Percentiles rank a stretch among this genome's conserved stretches.
These are phyloP conservation scores for Beauveria australis DNA, from an alignment of 2,329 filamentous ascomycete species.

Conservation along the genomic window DNA sequence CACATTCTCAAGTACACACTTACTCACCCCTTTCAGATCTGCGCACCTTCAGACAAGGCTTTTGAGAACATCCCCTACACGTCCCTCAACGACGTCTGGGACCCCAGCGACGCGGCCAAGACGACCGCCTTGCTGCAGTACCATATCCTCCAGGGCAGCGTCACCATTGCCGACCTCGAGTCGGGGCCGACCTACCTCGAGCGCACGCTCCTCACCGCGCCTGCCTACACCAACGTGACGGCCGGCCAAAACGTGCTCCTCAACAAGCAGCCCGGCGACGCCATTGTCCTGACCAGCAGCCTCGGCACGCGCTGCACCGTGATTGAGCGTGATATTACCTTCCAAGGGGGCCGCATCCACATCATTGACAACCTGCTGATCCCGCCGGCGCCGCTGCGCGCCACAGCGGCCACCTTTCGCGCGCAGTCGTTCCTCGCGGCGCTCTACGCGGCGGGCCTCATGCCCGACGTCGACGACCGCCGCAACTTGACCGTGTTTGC, in stretches of 20 bases:
- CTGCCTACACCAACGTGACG: constrained; percentile 39
- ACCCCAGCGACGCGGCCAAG: constrained; percentile 34
- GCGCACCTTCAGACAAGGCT: constrained; percentile 50
- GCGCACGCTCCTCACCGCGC: constrained; percentile 34
- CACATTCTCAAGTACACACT: too few species aligned
- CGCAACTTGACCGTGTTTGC: constrained; percentile 54
- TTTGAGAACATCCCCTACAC: constrained; percentile 47
- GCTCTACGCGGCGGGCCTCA: constrained; percentile 23
- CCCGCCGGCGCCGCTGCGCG: constrained; percentile 38
- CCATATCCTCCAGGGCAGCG: constrained; percentile 49
- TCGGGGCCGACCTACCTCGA: constrained; percentile 30
- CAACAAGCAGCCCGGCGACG: constrained; percentile 33
- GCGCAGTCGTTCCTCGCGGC: constrained; percentile 31
- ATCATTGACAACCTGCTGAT: constrained; percentile 43
- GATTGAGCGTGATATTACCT: constrained; percentile 34
- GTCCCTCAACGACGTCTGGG: constrained; percentile 39
- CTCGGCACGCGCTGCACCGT: constrained; percentile 36
- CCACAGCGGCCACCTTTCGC: constrained; percentile 41
- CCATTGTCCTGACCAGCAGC: constrained; percentile 41
- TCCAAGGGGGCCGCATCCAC: constrained; percentile 43
- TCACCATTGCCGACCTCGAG: constrained; percentile 30
- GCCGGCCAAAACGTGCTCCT: constrained; percentile 40
- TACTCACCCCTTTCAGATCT: constrained; percentile 27
- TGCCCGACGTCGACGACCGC: constrained; percentile 33
- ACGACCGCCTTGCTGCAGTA: constrained; percentile 48